Base-by-base conservation (phyloP, 345 rosid species). In the Lepidium didymum region DNA sequence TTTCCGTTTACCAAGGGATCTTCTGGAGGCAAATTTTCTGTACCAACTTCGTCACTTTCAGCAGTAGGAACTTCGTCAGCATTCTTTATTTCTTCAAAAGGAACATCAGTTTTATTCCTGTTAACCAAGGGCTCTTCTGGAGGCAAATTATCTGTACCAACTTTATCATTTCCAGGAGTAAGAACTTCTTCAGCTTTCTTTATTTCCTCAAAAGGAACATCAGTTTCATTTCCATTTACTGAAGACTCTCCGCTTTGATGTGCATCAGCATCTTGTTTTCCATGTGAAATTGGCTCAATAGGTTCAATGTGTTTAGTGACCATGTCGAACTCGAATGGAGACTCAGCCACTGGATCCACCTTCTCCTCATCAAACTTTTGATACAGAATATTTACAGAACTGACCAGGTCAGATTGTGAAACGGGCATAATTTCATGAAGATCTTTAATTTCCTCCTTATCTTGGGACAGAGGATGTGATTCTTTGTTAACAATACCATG, bases 381-480 rank as follows among this genome's bases (percentile, higher is more conserved):
- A 76, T 77, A 65, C 62, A 80, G 74, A 43, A 50, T 42, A 65
- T 75, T 53, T 11, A 75, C 76, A 25, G 84, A 77, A 60, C 68
- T 59, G 21, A 75, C 76, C 35, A 81, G 67, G 46, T 81, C 93
- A 10, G 81, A 85, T 60, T 59, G 80, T 43, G 86, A 69, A 56
- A 63, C 16, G 5, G 91, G 90, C 61, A 86, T 59, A 73, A 87
- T 82, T 80, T 90, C 89, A 63, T 82, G 96, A 75, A 90, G 93
- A 80, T 90, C 96, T 81, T 86, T 86, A 62, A 88, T 64, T 41
- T 83, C 85, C 62, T 81, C 93, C n/a, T 69, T 68, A 42, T 80
- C 75, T 45, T 33, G 68, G 27, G 84, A 64, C 11, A 70, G 41
- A 11, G 56, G 70, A 57, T 7, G 64, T 62, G 74, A 65, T 40